Percentiles rank a stretch among this genome's conserved stretches.
Conservation (phyloP, 805 yeast species). For the Priceomyces melissophilus region DNA sequence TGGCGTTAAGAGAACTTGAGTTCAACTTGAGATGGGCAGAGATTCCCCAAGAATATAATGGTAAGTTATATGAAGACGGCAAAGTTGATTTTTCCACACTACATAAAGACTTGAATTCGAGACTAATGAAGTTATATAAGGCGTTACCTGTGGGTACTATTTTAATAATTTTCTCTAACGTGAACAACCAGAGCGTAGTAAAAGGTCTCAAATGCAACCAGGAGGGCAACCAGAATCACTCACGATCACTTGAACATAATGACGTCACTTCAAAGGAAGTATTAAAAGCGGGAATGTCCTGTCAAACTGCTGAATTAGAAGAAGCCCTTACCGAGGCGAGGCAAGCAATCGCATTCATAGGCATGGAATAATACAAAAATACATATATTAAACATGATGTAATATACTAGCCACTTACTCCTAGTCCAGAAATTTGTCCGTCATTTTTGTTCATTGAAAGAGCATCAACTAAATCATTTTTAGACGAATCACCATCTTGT, state of each 20-base stretch:
- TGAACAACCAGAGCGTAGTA: slow-evolving; percentile 56
- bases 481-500: slow-evolving; percentile 17
- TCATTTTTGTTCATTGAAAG: slow-evolving; percentile 21
- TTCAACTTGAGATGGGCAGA: slow-evolving; percentile 28
- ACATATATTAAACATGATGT: background rate
- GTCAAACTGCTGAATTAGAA: slow-evolving; percentile 45
- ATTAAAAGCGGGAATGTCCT: no score
- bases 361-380: slow-evolving; percentile 30
- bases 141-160: slow-evolving; percentile 56
- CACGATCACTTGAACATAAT: no score
- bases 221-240: slow-evolving; percentile 40
- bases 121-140: slow-evolving; percentile 49
- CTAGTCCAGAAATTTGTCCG: slow-evolving; percentile 20
- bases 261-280: no score
- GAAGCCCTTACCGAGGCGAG: slow-evolving; percentile 52
- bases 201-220: slow-evolving; percentile 42
- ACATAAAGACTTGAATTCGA: slow-evolving; percentile 35
- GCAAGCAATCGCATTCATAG: slow-evolving; percentile 55
- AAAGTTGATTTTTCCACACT: slow-evolving; percentile 8
- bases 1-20: slow-evolving; percentile 60
- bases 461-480: slow-evolving; percentile 20
- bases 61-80: slow-evolving; percentile 10
- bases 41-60: slow-evolving; percentile 19
- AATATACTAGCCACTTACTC: slow-evolving; percentile 1
- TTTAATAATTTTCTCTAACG: slow-evolving; percentile 59